These are phyloP conservation scores for Sphaerulina vaccinii DNA, from an alignment of 2,329 filamentous ascomycete genomes.

Conservation along the genomic window DNA sequence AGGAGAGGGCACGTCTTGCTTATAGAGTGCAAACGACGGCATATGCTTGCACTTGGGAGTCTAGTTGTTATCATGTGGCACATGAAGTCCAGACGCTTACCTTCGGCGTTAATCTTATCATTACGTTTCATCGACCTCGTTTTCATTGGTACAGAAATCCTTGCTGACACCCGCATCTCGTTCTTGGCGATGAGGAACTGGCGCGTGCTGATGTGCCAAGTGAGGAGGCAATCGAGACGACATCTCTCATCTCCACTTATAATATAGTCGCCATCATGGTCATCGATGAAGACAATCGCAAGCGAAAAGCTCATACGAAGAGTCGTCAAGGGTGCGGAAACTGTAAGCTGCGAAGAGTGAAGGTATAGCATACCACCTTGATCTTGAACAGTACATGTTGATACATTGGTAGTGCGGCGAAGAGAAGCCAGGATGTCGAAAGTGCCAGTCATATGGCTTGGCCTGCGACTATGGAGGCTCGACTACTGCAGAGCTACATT, in stretches of 20 bases:
- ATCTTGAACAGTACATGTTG: background rate
- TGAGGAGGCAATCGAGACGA: constrained; percentile 5
- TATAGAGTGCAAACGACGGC: constrained; percentile 7
- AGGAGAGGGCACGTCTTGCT: constrained; percentile 5
- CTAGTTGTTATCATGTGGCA: constrained; percentile 9
- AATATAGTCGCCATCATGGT: constrained; percentile 14
- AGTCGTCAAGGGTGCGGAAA: constrained; percentile 56
- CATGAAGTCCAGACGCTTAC: constrained; percentile 6
- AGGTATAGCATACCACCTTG: constrained; percentile 39
- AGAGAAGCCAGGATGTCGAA: constrained; percentile 49
- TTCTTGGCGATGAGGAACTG: too few relatives aligned
- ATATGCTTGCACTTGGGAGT: constrained; percentile 12
- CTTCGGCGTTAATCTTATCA: constrained; percentile 8
- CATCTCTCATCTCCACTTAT: background rate
- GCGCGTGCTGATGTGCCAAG: background rate
- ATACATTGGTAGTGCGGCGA: constrained; percentile 53
- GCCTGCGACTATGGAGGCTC: constrained; percentile 50
- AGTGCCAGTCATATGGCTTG: constrained; percentile 50
- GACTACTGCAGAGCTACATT: constrained; percentile 22
- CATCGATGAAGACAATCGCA: constrained; percentile 12
- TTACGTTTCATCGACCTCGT: constrained; percentile 10
- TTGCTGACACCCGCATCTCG: background rate
- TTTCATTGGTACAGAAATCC: constrained; percentile 1
- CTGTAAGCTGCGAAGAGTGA: constrained; percentile 56
- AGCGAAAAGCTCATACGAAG: constrained; percentile 48